Percentiles rank a stretch among this genome's conserved stretches.
phyloP scores from a whole-genome alignment of 2,329 filamentous ascomycete genomes.

The Conoideocrella luteorostrata region DNA sequence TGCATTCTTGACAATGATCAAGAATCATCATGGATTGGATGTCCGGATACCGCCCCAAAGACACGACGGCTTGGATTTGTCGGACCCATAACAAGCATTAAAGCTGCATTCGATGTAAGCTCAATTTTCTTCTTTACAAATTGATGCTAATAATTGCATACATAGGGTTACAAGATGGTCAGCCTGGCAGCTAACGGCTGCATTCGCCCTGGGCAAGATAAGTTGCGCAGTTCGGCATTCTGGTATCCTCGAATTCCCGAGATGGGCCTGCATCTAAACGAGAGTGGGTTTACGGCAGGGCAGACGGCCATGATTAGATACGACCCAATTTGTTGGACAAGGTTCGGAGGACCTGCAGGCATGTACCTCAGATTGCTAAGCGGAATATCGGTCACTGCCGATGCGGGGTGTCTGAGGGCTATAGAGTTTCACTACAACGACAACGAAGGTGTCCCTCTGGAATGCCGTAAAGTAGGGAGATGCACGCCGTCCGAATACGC shows the following conservation, averaged over 20 bases:
- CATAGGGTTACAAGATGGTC: conserved; percentile 11
- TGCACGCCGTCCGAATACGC: conserved; percentile 8
- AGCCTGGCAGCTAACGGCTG: conserved; percentile 8
- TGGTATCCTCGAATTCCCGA: conserved; percentile 12
- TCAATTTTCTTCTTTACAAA: neutral
- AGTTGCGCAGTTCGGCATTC: conserved; percentile 9
- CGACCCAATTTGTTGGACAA: conserved; percentile 11
- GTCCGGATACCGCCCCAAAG: conserved; percentile 7
- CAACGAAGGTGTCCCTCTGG: conserved; percentile 8
- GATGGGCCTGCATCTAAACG: conserved; percentile 7
- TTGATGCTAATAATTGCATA: conserved; percentile 8
- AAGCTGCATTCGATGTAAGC: conserved; percentile 12
- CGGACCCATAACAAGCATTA: conserved; percentile 7
- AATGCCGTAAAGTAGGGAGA: conserved; percentile 9
- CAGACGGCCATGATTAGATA: conserved; percentile 10
- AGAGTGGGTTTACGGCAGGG: conserved; percentile 8
- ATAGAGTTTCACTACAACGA: conserved; percentile 12
- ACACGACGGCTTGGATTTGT: conserved; percentile 7
- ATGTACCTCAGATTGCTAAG: conserved; percentile 9
- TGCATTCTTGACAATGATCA: conserved; percentile 9
- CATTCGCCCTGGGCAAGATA: conserved; percentile 1
- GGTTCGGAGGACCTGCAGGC: conserved; percentile 10
- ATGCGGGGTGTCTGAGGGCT: neutral
- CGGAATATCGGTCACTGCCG: conserved; percentile 9
- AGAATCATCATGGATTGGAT: conserved; percentile 10